A percentile compares a stretch with the other conserved stretches of the same genome.
Evolutionary conservation across 192 early-diverging fungal genomes (phyloP).

Genomic region (Backusella circina): DNA sequence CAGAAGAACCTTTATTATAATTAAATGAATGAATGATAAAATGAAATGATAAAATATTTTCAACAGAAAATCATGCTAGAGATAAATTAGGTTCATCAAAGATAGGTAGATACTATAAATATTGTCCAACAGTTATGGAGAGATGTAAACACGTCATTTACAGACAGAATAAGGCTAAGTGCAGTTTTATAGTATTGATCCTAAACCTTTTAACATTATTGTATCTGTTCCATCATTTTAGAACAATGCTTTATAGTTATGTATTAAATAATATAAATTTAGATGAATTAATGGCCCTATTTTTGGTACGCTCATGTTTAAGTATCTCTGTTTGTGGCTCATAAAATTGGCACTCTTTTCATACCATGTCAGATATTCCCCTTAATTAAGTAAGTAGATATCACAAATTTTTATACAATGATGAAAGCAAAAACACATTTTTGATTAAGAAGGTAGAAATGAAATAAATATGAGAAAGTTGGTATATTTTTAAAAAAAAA

Average conservation of each 20-base stretch:
- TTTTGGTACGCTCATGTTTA: neutral
- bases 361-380: too few relatives aligned
- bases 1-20: neutral
- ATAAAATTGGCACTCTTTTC: neutral
- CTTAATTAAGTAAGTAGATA: neutral
- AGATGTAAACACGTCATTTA: neutral
- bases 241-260: too few relatives aligned
- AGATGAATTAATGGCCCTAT: neutral
- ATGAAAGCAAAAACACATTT: neutral
- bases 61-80: neutral
- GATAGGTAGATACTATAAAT: neutral
- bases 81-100: neutral
- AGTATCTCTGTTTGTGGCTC: neutral
- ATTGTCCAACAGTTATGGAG: neutral
- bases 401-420: neutral
- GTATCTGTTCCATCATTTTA: too few relatives aligned
- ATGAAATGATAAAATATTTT: neutral
- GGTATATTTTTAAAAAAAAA: too few relatives aligned
- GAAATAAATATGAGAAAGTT: too few relatives aligned
- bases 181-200: neutral
- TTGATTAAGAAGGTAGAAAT: too few relatives aligned
- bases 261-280: too few relatives aligned
- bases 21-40: neutral
- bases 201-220: too few relatives aligned
- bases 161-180: neutral